Evolutionary conservation across 108 stramenopile species (phyloP).

Genomic region (Epipyxis sp.): DNA sequence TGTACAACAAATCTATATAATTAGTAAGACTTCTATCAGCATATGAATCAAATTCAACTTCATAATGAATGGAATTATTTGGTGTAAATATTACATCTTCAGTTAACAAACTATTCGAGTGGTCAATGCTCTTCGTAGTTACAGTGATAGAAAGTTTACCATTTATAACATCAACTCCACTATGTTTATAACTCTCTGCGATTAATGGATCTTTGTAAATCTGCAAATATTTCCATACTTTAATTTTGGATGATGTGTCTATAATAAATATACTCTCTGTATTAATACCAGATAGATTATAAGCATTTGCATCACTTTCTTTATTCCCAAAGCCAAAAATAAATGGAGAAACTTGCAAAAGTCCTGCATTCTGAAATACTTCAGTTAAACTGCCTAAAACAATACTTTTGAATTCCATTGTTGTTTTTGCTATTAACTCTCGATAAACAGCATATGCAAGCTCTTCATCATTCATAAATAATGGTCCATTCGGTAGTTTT

Average conservation of each 20-base stretch:
- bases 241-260: neutral
- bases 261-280: neutral
- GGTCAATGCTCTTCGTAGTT: too few relatives aligned
- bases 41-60: too few relatives aligned
- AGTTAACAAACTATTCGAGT: too few relatives aligned
- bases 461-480: neutral
- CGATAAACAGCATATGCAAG: constrained; percentile 1
- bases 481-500: neutral
- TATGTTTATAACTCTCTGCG: too few relatives aligned
- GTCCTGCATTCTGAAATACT: constrained; percentile 1
- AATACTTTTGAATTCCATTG: neutral
- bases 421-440: neutral
- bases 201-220: too few relatives aligned
- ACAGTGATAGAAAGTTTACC: too few relatives aligned
- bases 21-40: too few relatives aligned
- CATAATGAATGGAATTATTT: too few relatives aligned
- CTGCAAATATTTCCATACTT: neutral
- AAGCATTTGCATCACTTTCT: constrained; percentile 22
- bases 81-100: too few relatives aligned
- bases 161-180: too few relatives aligned
- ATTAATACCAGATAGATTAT: neutral
- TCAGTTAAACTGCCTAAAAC: neutral
- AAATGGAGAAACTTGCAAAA: neutral
- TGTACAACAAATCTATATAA: too few relatives aligned
- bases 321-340: constrained; percentile 19